A percentile compares a stretch with the other conserved stretches of the same genome.
Conservation (phyloP, 2,329 filamentous ascomycete species). For the Lachnellula occidentalis region DNA sequence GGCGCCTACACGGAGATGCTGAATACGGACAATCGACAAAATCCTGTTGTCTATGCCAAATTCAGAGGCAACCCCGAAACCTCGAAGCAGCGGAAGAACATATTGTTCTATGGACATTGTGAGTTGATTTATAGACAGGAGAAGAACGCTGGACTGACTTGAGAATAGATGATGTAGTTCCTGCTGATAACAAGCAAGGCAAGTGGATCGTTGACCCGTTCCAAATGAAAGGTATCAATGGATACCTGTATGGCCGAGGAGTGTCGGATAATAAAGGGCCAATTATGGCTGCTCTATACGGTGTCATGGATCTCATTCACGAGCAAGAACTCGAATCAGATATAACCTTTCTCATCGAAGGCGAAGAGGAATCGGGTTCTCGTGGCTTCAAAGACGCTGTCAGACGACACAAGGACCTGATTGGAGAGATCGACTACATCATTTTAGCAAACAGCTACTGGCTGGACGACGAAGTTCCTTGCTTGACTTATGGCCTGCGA, state of each 20-base stretch:
- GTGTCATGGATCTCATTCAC: conserved; percentile 81
- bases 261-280: conserved; percentile 97
- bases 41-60: conserved; percentile 88
- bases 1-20: conserved; percentile 87
- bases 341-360: conserved; percentile 90
- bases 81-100: conserved; percentile 66
- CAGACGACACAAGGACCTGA: conserved; percentile 70
- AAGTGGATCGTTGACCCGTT: conserved; percentile 91
- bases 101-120: conserved; percentile 93
- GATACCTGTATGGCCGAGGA: conserved; percentile 92
- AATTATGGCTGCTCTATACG: conserved; percentile 88
- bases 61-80: conserved; percentile 72
- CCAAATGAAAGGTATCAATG: conserved; percentile 79
- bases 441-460: conserved; percentile 97
- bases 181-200: conserved; percentile 73
- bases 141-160: background rate
- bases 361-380: conserved; percentile 93
- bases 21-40: conserved; percentile 69
- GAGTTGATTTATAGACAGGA: conserved; percentile 1
- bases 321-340: conserved; percentile 81
- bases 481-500: conserved; percentile 87
- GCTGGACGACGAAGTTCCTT: conserved; percentile 93
- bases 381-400: conserved; percentile 85
- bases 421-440: conserved; percentile 91
- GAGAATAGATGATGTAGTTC: conserved; percentile 71